Base-by-base conservation (phyloP, 1,284 basidiomycete genomes). In the Rhizopogon parksii region DNA sequence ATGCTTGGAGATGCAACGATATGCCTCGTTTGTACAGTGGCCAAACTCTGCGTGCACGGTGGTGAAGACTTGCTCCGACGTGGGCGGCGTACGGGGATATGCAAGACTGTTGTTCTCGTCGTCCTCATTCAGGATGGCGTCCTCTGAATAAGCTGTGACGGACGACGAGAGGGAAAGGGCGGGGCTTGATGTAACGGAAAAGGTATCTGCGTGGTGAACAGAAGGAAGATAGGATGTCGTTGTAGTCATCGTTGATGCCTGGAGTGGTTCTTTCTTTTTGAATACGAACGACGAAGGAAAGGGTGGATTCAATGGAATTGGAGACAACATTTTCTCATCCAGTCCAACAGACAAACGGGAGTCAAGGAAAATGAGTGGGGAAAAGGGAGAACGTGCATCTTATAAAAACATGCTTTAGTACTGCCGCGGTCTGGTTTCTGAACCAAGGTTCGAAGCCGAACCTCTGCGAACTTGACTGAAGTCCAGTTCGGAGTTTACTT, bases 11-110 rank as follows among this genome's bases (percentile, higher is more conserved):
- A 74, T 78, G 60, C 82, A 79, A 15, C 91, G 76, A 63, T 82
- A 91, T 36, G 69, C 68, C 52, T 86, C 79, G 61, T 91, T 83
- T n/a, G 78, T 78, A 60, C 89, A 92, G 64, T 89, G 88, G 8
- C 91, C 91, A 60, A 92, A 94, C 70, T 94, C 91, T 35, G 86
- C 80, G 69, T 94, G 91, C 36, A 88, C 76, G 11, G 85, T 88
- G 36, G 71, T 76, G 63, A 86, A 88, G 30, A 84, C 76, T 62
- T 88, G 83, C 60, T 85, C 82, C 1, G 87, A 89, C 37, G 82
- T 88, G 2, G 87, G 85, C 2, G 87, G 82, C n/a, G 71, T 70
- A 46, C 69, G 60, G 24, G 86, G 85, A 50, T 79, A 71, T 14
- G 76, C 48, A 32, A 89, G 75, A 6, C 77, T 78, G 0, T 65